Base-by-base conservation (phyloP, 2,329 filamentous ascomycete species). In the Zymoseptoria passerinii region DNA sequence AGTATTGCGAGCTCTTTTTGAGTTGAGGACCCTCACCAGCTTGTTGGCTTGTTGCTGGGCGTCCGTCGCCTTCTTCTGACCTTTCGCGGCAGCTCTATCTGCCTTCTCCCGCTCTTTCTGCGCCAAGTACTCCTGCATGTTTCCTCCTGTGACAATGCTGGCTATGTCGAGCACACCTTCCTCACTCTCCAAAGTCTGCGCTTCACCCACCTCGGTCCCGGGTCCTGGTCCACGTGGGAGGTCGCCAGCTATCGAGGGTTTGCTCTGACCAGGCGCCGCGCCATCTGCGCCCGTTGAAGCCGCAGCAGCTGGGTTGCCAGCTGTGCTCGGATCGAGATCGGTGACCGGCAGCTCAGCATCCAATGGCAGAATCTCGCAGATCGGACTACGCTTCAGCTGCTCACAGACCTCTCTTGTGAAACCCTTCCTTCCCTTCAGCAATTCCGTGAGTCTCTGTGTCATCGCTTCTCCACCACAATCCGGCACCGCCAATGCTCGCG, bases 381-480 rank as follows among this genome's bases (percentile, higher is more conserved):
- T 85, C 28, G 77, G 76, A 63, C 80, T 86, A 66, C 78, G 79
- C 73, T 87, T 87, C 59, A 87, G 70, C 69, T 86, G 83, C 66
- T 86, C 84, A 63, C 83, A 85, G 77, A 86, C 84, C 52, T 84
- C 82, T 52, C 80, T 74, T 2, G 77, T 80, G 65, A 85, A 83
- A 0, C 80, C 80, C 64, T 82, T 82, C 1, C 77, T 63, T 20
- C 73, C 75, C 5, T 59, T 63, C 49, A 97, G 77, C 59, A 94
- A 78, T 65, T 86, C 81, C 50, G 84, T 73, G 48, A 97, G 79
- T 60, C 84, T 81, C 66, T 83, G 81, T 0, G 92, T 97, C 78
- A 97, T 90, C 1, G 88, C 84, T 67, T 96, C 88, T 54, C 94
- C 94, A 63, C 94, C 94, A 61, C 90, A 94, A 13, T 85, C 76